Percentiles rank a stretch among this genome's conserved stretches.
phyloP scores from a whole-genome alignment of 1,284 basidiomycete species.

The Xerocomus cyaneibrunnescens region DNA sequence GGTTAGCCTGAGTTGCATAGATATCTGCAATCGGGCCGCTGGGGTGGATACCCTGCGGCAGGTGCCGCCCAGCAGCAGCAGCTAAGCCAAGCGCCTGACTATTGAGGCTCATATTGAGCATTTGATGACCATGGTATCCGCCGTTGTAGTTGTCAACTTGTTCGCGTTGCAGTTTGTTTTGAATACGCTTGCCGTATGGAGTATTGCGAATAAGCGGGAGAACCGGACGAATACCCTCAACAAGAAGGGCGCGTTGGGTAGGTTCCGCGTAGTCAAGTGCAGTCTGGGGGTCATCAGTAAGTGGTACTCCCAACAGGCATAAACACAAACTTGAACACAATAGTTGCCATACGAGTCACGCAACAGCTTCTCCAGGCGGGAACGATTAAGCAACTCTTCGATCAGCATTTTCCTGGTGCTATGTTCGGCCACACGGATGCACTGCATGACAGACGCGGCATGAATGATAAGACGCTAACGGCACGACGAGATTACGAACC shows the following conservation, averaged over 20 bases:
- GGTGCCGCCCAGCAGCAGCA: constrained; percentile 49
- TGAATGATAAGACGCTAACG: background rate
- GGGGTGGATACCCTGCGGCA: constrained; percentile 52
- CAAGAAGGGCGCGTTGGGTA: constrained; percentile 78
- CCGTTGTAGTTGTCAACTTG: constrained; percentile 70
- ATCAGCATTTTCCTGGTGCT: constrained; percentile 93
- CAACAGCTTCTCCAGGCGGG: constrained; percentile 92
- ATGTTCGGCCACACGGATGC: constrained; percentile 96
- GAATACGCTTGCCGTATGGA: constrained; percentile 96
- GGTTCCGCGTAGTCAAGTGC: constrained; percentile 95
- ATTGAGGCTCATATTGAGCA: constrained; percentile 57
- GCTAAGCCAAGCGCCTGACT: constrained; percentile 54
- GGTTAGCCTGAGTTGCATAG: constrained; percentile 59
- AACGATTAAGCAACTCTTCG: constrained; percentile 93
- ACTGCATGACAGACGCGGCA: constrained; percentile 50
- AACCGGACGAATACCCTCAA: constrained; percentile 96
- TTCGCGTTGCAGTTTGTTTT: constrained; percentile 94
- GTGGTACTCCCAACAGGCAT: background rate
- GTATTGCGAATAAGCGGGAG: constrained; percentile 95
- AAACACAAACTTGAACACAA: constrained; percentile 71
- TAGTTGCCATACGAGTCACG: constrained; percentile 96
- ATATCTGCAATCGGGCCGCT: constrained; percentile 64
- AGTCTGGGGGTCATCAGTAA: constrained; percentile 54
- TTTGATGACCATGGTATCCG: constrained; percentile 58
- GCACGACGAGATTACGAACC: constrained; percentile 41